These are phyloP conservation scores for Galerina sulciceps DNA, from an alignment of 768 basidiomycete species.

Conservation along the genomic window DNA sequence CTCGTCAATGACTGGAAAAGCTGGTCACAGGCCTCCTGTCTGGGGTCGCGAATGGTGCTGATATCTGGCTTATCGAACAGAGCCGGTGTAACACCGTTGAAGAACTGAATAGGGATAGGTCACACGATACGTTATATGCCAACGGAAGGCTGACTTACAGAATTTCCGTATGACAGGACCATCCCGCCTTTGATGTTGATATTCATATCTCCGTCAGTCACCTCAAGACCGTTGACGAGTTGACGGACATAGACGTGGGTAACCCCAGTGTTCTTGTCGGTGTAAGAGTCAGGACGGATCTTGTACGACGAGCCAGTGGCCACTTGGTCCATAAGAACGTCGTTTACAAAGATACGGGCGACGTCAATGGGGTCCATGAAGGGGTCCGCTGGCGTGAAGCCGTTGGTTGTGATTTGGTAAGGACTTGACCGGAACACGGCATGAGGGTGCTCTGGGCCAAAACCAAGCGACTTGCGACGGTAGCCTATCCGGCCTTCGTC, in stretches of 20 bases:
- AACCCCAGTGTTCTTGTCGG: conserved; percentile 83
- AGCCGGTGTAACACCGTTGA: conserved; percentile 58
- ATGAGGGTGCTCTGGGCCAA: conserved; percentile 81
- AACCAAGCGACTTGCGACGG: conserved; percentile 89
- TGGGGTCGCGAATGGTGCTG: conserved; percentile 46
- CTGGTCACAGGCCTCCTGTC: conserved; percentile 56
- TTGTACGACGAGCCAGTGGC: conserved; percentile 47
- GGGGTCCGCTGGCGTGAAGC: conserved; percentile 40
- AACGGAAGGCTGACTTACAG: conserved; percentile 52
- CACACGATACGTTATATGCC: background rate
- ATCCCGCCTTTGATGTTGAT: conserved; percentile 86
- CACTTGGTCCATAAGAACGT: conserved; percentile 46
- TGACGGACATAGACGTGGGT: conserved; percentile 91
- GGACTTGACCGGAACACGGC: conserved; percentile 64
- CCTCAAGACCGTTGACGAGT: conserved; percentile 82
- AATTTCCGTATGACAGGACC: conserved; percentile 87
- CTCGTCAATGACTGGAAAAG: conserved; percentile 36
- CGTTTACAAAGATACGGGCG: conserved; percentile 63
- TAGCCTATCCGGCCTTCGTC: conserved; percentile 36
- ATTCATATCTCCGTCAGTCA: conserved; percentile 91
- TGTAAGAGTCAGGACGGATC: conserved; percentile 85
- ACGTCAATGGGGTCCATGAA: conserved; percentile 59
- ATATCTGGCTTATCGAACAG: conserved; percentile 34
- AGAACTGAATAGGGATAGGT: conserved; percentile 59
- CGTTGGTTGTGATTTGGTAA: conserved; percentile 47